Evolutionary conservation across 192 early-diverging fungal species (phyloP), one percentile per base, ranked within the genome.

Genomic region (Coemansia sp.): DNA sequence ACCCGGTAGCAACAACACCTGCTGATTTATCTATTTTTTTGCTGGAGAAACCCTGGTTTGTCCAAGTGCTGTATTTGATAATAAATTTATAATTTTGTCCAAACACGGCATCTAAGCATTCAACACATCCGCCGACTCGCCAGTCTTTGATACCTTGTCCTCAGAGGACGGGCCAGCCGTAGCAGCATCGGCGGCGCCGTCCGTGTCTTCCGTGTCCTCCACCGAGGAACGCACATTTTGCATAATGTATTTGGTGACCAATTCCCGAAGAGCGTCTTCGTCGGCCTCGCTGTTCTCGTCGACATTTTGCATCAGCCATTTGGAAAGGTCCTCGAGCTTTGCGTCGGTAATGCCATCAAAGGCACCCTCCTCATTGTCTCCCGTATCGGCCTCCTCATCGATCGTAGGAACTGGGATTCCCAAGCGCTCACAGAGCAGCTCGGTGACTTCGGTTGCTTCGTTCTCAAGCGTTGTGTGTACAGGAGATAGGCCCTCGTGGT

Each of bases 391-490:
- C 5, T 57, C 64, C 24, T 66, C 64, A 13, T 67, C 61, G 11
- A 67, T 48, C 13, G 71, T 67, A 0, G 79, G 72, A 36, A 81
- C 66, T 1, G 72, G 59, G 24, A 85, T 81, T 15, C 71, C 75
- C 7, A 85, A 81, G 17, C 62, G 46, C 8, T 72, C 63, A 40
- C 78, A 72, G 18, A 87, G 50, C 22, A 80, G 72, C 26, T 83
- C 54, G n/a, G 87, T 83, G 13, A 87, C 85, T 14, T 86, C 85
- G 2, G 51, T 58, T 47, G 77, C 83, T 35, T 80, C 87, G 60
- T 87, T 84, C 25, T 86, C 78, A 6, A 78, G 60, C 13, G 85
- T 82, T 15, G 78, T 81, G 20, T 68, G 50, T 22, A 79, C 60
- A 0, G 63, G 65, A 38, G 64, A 63, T 32, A 67, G 48, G 7